Evolutionary conservation across 2,329 filamentous ascomycete genomes (phyloP), one percentile per base, ranked within the genome.

Genomic region (Atkinsonella texensis): DNA sequence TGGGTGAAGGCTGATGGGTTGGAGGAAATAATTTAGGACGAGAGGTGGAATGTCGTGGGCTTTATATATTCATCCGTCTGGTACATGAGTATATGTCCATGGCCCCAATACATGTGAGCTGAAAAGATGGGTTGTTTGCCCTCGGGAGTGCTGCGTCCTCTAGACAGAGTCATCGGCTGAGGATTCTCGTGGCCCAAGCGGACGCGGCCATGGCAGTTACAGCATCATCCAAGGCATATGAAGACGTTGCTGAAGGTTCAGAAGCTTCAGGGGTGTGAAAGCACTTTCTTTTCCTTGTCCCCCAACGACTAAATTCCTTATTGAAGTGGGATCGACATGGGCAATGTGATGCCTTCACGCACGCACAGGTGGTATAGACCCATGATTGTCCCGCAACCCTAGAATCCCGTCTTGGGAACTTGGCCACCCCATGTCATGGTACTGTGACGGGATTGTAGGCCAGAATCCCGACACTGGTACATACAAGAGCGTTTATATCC

Each of bases 21-120:
- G 47, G 15, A n/a, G 13, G 38, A 31, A 43, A n/a, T 13, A 23
- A 48, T 18, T 15, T n/a, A n/a, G 32, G 12, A 2, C 17, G 44
- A 15, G 32, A 51, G 32, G 48, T 11, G 40, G 49, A 20, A 20
- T 32, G 41, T 38, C n/a, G 35, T 31, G 33, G 46, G 20, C 33
- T 40, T 48, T 52, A 51, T 51, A 51, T 51, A 51, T 48, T 20
- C 28, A 8, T 3, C 17, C 42, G 43, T 6, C 5, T 28, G 13
- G 31, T 4, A n/a, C 31, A 17, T 13, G 11, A 18, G 4, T 7
- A 12, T 12, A 32, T 6, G 9, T 2, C n/a, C 46, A 18, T 13
- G 17, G 31, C 48, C 6, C 48, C 31, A 17, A 48, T 2, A 12
- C 9, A 11, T 46, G 28, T 20, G 15, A 23, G 41, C 17, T 18